Conservation (phyloP, 2,329 filamentous ascomycete species). For the Endoconidiophora laricicola region DNA sequence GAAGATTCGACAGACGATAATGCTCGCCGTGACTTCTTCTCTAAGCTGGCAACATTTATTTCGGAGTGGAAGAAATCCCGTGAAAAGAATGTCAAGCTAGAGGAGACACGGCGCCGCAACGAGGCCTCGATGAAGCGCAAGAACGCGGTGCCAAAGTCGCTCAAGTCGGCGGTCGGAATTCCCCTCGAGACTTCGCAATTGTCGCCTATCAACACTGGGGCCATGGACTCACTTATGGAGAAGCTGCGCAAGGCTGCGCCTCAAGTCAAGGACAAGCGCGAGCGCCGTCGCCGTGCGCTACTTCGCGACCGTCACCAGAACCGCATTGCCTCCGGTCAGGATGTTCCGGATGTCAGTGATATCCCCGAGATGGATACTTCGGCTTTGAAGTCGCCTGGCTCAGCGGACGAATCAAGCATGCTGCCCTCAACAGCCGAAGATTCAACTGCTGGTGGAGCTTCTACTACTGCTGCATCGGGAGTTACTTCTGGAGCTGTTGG, state of each 20-base stretch:
- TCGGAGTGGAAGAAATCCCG: conserved; percentile 89
- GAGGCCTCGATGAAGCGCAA: conserved; percentile 90
- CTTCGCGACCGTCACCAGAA: conserved; percentile 85
- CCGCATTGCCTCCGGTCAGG: conserved; percentile 73
- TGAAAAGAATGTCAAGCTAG: conserved; percentile 74
- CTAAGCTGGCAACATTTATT: conserved; percentile 81
- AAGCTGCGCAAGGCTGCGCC: conserved; percentile 88
- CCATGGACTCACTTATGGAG: conserved; percentile 91
- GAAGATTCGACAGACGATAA: conserved; percentile 87
- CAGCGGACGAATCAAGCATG: conserved; percentile 32
- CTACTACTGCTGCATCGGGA: conserved; percentile 18
- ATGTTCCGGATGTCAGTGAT: conserved; percentile 56
- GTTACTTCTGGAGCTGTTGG: conserved; percentile 5
- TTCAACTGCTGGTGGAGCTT: neutral
- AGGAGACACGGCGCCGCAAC: conserved; percentile 70
- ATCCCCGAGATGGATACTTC: conserved; percentile 32
- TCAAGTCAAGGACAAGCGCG: conserved; percentile 74
- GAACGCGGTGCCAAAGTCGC: conserved; percentile 49
- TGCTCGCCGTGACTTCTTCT: conserved; percentile 86
- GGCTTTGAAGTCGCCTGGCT: conserved; percentile 15
- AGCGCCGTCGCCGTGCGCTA: conserved; percentile 69
- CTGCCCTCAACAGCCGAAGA: neutral
- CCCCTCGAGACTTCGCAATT: conserved; percentile 26
- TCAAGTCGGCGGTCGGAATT: conserved; percentile 28
- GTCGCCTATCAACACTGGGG: conserved; percentile 61